Evolutionary conservation across 306 rosid genomes (phyloP), one percentile per base, ranked within the genome.

Genomic region (Ammopiptanthus mongolicus): DNA sequence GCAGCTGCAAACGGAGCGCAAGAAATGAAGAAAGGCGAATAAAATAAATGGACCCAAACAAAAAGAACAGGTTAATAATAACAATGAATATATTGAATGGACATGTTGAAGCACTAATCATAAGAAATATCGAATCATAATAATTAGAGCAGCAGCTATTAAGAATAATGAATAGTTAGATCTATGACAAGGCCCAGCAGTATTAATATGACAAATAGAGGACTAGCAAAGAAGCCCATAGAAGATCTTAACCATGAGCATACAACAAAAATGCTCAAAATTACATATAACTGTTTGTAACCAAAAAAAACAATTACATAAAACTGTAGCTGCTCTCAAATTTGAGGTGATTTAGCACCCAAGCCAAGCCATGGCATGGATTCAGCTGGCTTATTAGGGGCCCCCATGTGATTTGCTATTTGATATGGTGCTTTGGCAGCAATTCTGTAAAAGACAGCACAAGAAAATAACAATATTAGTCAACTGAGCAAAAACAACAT

Each of bases 291-390:
- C 5, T 42, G 48, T 11, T 11, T 9, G 47, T 41, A 41, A 42
- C 13, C 0, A 42, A 3, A 2, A 42, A 11, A 42, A 31, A 31
- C 79, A 25, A 25, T 25, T 25, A 25, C 1, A 39, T 9, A 39
- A 8, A 39, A 39, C 39, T 67, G 47, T 69, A 69, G 71, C 61
- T 66, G 28, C 36, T 47, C 82, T 86, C 53, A 77, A 48, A 77
- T 78, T 52, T 83, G 82, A 7, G 84, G 74, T 39, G 79, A 42
- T 53, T 83, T 83, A 18, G 93, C 88, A 39, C 89, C 86, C 81
- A 90, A 74, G 6, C 87, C 96, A 47, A 91, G 86, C 98, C 98
- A 94, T 25, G 97, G 21, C 81, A 83, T 83, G 66, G 79, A 50
- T 28, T 84, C 92, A 28, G 71, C 82, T 39, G 84, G 77, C 81